Conservation (phyloP, 306 rosid genomes). For the Acacia confusa region DNA sequence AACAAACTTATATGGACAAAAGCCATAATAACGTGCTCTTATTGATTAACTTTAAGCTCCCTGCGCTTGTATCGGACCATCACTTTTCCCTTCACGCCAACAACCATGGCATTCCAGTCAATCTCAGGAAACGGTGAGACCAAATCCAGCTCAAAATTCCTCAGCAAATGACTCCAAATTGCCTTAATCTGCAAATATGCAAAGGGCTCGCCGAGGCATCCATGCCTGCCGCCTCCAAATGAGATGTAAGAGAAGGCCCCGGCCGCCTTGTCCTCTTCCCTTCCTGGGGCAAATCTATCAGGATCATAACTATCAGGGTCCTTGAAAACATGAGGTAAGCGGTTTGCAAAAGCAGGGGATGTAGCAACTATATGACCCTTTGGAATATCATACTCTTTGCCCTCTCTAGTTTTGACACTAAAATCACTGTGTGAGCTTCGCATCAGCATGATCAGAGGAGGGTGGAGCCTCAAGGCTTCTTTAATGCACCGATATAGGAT, state of each 20-base stretch:
- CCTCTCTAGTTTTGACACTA: slow-evolving; percentile 71
- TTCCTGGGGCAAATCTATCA: slow-evolving; percentile 65
- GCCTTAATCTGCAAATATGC: slow-evolving; percentile 96
- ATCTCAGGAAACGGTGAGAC: slow-evolving; percentile 88
- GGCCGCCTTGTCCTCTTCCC: slow-evolving; percentile 92
- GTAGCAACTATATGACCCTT: slow-evolving; percentile 96
- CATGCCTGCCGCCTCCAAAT: slow-evolving; percentile 96
- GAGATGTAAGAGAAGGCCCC: slow-evolving; percentile 93
- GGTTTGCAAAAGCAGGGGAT: slow-evolving; percentile 90
- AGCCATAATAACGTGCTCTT: slow-evolving; percentile 17
- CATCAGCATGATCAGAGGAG: slow-evolving; percentile 86
- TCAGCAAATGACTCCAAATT: slow-evolving; percentile 89
- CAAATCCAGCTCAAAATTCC: slow-evolving; percentile 89
- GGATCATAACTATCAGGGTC: slow-evolving; percentile 88
- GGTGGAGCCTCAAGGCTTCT: slow-evolving; percentile 97
- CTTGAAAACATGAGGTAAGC: slow-evolving; percentile 69
- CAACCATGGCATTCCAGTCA: slow-evolving; percentile 99
- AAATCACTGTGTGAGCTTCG: slow-evolving; percentile 86
- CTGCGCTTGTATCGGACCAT: slow-evolving; percentile 90
- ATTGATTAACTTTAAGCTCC: slow-evolving; percentile 53
- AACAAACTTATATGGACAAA: slow-evolving; percentile 1
- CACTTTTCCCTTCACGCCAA: slow-evolving; percentile 91
- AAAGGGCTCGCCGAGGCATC: slow-evolving; percentile 97
- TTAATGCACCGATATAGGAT: slow-evolving; percentile 76
- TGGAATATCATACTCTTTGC: slow-evolving; percentile 81